A percentile compares a stretch with the other conserved stretches of the same genome.
Evolutionary conservation across 495 filamentous ascomycete genomes (phyloP).

Genomic region (Podospora bellae-mahoneyi): DNA sequence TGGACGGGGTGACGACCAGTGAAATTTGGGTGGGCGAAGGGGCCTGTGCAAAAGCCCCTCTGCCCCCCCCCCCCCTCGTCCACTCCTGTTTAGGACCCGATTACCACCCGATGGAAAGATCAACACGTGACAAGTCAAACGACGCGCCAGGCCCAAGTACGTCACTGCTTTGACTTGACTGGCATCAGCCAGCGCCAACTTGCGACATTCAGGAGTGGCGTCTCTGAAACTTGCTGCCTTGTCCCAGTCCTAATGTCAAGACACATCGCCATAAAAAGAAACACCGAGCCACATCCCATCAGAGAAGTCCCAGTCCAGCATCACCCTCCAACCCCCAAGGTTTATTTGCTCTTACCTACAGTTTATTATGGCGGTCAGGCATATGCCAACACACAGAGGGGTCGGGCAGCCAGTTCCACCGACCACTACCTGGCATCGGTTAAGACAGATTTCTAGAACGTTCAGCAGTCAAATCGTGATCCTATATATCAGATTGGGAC

Average conservation of each 20-base stretch:
- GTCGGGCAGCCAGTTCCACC: neutral
- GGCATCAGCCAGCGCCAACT: neutral
- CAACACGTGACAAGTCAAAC: conserved; percentile 25
- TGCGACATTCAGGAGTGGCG: neutral
- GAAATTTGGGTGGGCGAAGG: conserved; percentile 24
- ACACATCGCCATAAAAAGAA: neutral
- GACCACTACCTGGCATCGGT: neutral
- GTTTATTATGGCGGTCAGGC: conserved; percentile 2
- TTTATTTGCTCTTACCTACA: neutral
- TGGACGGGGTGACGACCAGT: conserved; percentile 24
- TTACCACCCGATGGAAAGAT: conserved; percentile 6
- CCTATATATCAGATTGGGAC: too few species aligned
- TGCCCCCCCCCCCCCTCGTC: neutral
- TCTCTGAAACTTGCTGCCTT: neutral
- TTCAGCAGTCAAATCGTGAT: neutral
- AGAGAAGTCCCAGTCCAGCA: neutral
- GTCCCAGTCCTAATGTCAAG: neutral
- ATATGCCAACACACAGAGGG: neutral
- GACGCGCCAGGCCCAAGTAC: conserved; percentile 7
- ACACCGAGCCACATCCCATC: neutral
- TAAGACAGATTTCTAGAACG: neutral
- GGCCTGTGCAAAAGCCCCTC: conserved; percentile 26
- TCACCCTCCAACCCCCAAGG: neutral
- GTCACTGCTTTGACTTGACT: conserved; percentile 12
- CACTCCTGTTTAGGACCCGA: conserved; percentile 23